Evolutionary conservation across 148 eudicot species (phyloP).

Genomic region (Fagopyrum tataricum): DNA sequence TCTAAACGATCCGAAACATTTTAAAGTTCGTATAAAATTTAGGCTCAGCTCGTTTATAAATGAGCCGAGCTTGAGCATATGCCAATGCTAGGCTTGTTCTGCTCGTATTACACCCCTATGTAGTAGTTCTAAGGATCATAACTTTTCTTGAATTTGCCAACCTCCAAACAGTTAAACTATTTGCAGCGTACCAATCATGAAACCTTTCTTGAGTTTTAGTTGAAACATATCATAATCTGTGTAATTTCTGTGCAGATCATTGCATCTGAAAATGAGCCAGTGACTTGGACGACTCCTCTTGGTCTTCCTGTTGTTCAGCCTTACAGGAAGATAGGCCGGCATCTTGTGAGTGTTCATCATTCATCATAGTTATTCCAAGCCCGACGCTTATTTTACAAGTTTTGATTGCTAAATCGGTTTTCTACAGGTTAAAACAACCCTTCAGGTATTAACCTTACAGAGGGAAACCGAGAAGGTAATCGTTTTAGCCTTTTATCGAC

Average conservation of each 20-base stretch:
- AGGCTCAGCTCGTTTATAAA: no score
- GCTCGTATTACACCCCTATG: no score
- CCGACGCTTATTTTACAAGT: neutral
- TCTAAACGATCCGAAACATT: no score
- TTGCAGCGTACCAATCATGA: neutral
- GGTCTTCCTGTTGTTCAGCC: constrained; percentile 99
- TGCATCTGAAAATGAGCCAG: constrained; percentile 84
- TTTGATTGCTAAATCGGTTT: constrained; percentile 12
- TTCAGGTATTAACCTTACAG: constrained; percentile 77
- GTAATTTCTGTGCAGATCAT: constrained; percentile 44
- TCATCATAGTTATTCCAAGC: neutral
- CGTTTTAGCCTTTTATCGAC: neutral
- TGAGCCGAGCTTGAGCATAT: no score
- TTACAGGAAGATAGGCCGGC: constrained; percentile 58
- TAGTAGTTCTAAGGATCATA: neutral
- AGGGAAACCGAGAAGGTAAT: constrained; percentile 81
- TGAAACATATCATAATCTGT: neutral
- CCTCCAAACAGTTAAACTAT: neutral
- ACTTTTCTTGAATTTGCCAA: neutral
- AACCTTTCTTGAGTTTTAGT: neutral
- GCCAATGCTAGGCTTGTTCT: no score
- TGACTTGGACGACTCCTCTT: constrained; percentile 86
- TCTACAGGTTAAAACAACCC: constrained; percentile 80
- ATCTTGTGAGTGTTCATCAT: constrained; percentile 41
- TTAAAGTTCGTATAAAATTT: no score